Evolutionary conservation across 1,139 yeast species (phyloP).

Genomic region (Zygosaccharomyces sapae): DNA sequence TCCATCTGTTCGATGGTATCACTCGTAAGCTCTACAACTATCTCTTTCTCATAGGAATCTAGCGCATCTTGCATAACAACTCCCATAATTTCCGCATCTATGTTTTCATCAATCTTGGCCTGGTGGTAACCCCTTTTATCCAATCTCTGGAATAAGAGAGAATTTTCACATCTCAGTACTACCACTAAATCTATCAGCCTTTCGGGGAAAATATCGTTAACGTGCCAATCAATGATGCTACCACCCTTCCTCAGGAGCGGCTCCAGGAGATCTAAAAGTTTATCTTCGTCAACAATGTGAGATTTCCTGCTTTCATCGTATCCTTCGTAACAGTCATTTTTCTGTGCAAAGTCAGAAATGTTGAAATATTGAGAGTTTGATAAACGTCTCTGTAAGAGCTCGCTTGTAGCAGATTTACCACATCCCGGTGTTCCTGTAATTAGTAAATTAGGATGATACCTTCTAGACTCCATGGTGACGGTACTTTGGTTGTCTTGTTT

Average conservation of each 20-base stretch:
- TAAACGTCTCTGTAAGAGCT: conserved; percentile 51
- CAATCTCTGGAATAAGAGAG: conserved; percentile 68
- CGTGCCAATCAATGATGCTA: conserved; percentile 89
- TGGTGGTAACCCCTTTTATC: conserved; percentile 70
- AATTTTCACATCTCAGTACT: conserved; percentile 76
- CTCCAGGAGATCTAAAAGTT: conserved; percentile 74
- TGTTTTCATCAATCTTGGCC: conserved; percentile 78
- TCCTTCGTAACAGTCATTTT: conserved; percentile 71
- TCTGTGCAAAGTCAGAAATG: conserved; percentile 79
- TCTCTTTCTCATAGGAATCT: conserved; percentile 71
- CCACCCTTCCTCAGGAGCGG: conserved; percentile 82
- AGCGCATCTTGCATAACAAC: conserved; percentile 82
- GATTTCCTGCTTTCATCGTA: conserved; percentile 83
- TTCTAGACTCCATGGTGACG: conserved; percentile 20
- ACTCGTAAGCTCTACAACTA: conserved; percentile 75
- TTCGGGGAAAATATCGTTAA: conserved; percentile 93
- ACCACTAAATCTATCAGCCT: conserved; percentile 86
- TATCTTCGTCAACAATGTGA: conserved; percentile 89
- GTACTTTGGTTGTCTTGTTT: neutral
- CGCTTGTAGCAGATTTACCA: conserved; percentile 87
- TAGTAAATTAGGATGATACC: conserved; percentile 64
- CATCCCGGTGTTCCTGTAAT: conserved; percentile 98
- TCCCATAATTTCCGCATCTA: conserved; percentile 97
- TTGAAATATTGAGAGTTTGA: conserved; percentile 54
- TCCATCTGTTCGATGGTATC: conserved; percentile 74